These are phyloP conservation scores for Rhododendron henanense DNA, from an alignment of 148 eudicot genomes.

Conservation along the genomic window DNA sequence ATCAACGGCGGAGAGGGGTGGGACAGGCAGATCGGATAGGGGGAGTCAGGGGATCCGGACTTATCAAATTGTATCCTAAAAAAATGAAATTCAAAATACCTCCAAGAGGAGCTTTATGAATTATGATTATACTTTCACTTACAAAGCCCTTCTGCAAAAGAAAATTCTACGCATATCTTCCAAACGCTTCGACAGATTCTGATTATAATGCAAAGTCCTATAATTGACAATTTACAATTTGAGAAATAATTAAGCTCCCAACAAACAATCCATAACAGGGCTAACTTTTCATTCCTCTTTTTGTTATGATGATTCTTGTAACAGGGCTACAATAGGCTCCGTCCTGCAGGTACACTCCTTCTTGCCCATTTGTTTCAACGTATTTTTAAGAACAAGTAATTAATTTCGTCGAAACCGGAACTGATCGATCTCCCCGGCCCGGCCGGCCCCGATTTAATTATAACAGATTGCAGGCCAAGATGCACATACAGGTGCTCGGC, in stretches of 20 bases:
- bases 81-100: too few relatives aligned
- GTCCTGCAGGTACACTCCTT: slow-evolving; percentile 3
- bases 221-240: too few relatives aligned
- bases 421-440: background rate
- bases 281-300: background rate
- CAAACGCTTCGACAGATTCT: too few relatives aligned
- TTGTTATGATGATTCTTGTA: background rate
- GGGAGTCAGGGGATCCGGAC: too few relatives aligned
- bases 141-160: background rate
- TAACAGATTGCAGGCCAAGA: slow-evolving; percentile 20
- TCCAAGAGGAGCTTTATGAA: too few relatives aligned
- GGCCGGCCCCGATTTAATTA: background rate
- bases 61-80: too few relatives aligned
- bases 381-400: background rate
- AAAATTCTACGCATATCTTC: too few relatives aligned
- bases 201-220: too few relatives aligned
- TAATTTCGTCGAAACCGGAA: background rate
- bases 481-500: slow-evolving; percentile 27
- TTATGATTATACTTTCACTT: too few relatives aligned
- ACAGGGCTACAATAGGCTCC: slow-evolving; percentile 14
- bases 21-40: too few relatives aligned
- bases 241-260: background rate
- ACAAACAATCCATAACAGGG: background rate
- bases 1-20: too few relatives aligned
- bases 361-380: background rate